These are phyloP conservation scores for Ochetophila trinervis DNA, from an alignment of 306 rosid species.

Conservation along the genomic window DNA sequence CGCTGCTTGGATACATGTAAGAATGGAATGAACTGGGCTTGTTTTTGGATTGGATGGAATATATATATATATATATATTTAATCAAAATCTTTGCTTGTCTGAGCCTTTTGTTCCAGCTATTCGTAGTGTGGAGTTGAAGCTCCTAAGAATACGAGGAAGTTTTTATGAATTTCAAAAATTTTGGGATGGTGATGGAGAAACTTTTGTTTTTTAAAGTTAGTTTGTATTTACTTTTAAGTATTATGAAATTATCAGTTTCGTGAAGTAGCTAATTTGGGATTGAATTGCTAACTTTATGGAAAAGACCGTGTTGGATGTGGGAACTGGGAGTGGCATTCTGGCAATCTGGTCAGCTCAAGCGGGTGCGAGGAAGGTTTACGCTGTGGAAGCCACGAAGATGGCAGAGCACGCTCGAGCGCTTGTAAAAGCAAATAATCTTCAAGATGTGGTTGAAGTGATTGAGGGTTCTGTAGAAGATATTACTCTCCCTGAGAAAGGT, in stretches of 20 bases:
- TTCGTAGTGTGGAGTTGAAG: not conserved
- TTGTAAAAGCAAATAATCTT: constrained; percentile 71
- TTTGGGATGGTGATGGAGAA: too few species aligned
- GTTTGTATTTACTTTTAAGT: too few species aligned
- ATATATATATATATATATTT: too few species aligned
- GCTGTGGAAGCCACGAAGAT: constrained; percentile 97
- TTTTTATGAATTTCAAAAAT: too few species aligned
- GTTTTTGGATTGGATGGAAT: not conserved
- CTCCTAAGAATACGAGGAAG: too few species aligned
- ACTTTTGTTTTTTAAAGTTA: too few species aligned
- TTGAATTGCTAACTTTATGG: constrained; percentile 29
- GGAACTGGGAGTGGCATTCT: constrained; percentile 99
- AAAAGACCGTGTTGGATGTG: constrained; percentile 91
- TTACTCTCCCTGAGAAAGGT: constrained; percentile 96
- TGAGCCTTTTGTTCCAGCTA: not conserved
- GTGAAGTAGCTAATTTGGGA: constrained; percentile 9
- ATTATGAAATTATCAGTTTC: not conserved
- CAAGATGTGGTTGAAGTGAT: constrained; percentile 72
- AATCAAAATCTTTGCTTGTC: not conserved
- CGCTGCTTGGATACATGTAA: not conserved
- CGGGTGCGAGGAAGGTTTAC: constrained; percentile 96
- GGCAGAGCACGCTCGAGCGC: constrained; percentile 89
- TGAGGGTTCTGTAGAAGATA: constrained; percentile 86
- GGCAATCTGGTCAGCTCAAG: constrained; percentile 98
- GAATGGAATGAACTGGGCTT: not conserved